phyloP scores from a whole-genome alignment of 805 yeast genomes.

The Wickerhamomyces chaumierensis region DNA sequence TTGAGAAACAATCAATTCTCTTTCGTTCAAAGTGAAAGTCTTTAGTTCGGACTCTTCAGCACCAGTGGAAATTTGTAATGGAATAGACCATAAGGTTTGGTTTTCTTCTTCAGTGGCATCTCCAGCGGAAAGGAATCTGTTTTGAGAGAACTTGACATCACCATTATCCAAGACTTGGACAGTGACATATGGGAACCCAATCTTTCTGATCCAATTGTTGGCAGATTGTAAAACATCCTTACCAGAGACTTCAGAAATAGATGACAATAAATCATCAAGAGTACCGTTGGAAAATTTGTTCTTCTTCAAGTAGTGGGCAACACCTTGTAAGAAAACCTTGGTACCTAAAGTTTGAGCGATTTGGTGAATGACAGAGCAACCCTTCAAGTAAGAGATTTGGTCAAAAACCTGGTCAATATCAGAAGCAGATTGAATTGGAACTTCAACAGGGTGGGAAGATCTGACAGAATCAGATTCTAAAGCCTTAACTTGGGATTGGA shows the following conservation, averaged over 20 bases:
- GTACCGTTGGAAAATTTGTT: slow-evolving; percentile 70
- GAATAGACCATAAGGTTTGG: slow-evolving; percentile 51
- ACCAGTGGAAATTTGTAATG: slow-evolving; percentile 32
- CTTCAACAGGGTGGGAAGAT: slow-evolving; percentile 78
- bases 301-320: slow-evolving; percentile 59
- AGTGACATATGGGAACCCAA: slow-evolving; percentile 65
- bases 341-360: slow-evolving; percentile 66
- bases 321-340: slow-evolving; percentile 66
- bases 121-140: slow-evolving; percentile 63
- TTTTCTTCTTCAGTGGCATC: slow-evolving; percentile 68
- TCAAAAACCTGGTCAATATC: slow-evolving; percentile 80
- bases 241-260: slow-evolving; percentile 57
- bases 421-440: slow-evolving; percentile 63
- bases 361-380: slow-evolving; percentile 72
- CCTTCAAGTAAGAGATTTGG: slow-evolving; percentile 73
- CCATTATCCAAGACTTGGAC: slow-evolving; percentile 41
- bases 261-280: slow-evolving; percentile 64
- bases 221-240: slow-evolving; percentile 58
- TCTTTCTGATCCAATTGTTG: slow-evolving; percentile 69
- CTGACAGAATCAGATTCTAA: slow-evolving; percentile 64
- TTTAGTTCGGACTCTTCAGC: slow-evolving; percentile 40
- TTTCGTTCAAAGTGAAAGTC: slow-evolving; percentile 41
- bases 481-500: slow-evolving; percentile 63
- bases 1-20: slow-evolving; percentile 31
- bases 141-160: slow-evolving; percentile 48